These are phyloP conservation scores for Podospora tetraspora DNA, from an alignment of 495 filamentous ascomycete genomes.

Conservation along the genomic window DNA sequence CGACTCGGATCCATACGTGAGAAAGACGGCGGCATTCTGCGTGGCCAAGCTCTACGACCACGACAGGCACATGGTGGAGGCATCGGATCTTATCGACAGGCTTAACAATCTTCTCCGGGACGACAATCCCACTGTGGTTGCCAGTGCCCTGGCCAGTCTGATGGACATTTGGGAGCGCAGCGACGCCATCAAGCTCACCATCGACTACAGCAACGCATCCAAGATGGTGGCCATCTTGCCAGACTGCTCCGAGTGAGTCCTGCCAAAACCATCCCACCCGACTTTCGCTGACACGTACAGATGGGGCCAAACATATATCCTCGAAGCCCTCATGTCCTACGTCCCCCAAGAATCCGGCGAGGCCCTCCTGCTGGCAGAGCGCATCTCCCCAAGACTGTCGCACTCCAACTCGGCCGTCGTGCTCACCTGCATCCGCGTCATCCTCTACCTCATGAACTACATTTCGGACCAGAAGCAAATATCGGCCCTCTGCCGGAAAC, in stretches of 20 bases:
- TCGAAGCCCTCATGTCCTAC: constrained; percentile 97
- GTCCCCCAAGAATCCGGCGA: constrained; percentile 87
- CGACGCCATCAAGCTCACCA: constrained; percentile 94
- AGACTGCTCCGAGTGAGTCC: constrained; percentile 91
- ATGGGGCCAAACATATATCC: constrained; percentile 98
- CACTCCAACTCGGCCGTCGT: constrained; percentile 97
- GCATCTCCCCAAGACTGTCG: constrained; percentile 86
- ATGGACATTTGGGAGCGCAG: constrained; percentile 99
- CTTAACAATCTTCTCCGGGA: constrained; percentile 87
- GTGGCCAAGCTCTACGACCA: constrained; percentile 98
- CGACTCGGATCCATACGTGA: constrained; percentile 91
- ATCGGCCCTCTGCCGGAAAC: constrained; percentile 78
- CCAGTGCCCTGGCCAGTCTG: constrained; percentile 82
- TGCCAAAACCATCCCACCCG: background rate
- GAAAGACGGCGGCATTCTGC: constrained; percentile 94
- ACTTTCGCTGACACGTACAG: constrained; percentile 35
- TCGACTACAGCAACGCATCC: constrained; percentile 93
- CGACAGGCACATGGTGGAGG: constrained; percentile 83
- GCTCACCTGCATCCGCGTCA: constrained; percentile 89
- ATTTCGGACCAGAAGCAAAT: constrained; percentile 92
- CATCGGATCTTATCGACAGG: constrained; percentile 83
- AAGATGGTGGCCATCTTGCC: constrained; percentile 96
- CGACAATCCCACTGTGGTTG: constrained; percentile 95
- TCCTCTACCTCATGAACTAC: constrained; percentile 99
- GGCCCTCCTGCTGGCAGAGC: constrained; percentile 83